A percentile compares a stretch with the other conserved stretches of the same genome.
Evolutionary conservation across 768 basidiomycete species (phyloP).

Genomic region (Pleurotus tuoliensis): DNA sequence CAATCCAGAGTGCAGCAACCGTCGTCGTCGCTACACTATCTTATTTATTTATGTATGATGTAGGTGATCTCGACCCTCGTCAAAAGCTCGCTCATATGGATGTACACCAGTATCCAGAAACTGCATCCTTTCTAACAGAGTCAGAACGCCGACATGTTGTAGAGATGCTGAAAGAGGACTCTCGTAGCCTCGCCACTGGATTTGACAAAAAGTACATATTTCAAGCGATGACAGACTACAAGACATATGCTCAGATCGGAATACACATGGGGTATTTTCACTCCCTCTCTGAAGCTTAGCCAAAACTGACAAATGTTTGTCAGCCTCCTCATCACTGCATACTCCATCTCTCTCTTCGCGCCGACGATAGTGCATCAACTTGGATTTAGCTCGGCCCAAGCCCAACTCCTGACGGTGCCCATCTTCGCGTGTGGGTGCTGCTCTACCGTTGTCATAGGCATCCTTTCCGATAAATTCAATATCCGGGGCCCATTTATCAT

Average conservation of each 20-base stretch:
- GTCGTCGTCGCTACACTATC: constrained; percentile 36
- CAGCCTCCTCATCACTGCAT: constrained; percentile 41
- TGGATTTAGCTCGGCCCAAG: constrained; percentile 45
- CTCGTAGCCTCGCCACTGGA: constrained; percentile 40
- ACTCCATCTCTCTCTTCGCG: constrained; percentile 41
- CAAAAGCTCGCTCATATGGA: not conserved
- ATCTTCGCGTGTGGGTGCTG: constrained; percentile 45
- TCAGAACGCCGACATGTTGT: constrained; percentile 36
- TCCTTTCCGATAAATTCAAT: constrained; percentile 37
- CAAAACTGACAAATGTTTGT: not conserved
- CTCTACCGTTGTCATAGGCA: constrained; percentile 36
- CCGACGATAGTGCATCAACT: constrained; percentile 46
- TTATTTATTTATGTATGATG: constrained; percentile 55
- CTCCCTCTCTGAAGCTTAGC: too few relatives aligned
- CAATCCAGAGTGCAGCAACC: constrained; percentile 18
- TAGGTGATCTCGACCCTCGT: constrained; percentile 17
- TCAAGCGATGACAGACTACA: constrained; percentile 46
- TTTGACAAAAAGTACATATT: constrained; percentile 41
- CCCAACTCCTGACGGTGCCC: constrained; percentile 49
- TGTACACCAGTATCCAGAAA: constrained; percentile 46
- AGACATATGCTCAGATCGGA: constrained; percentile 33
- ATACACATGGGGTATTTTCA: constrained; percentile 37
- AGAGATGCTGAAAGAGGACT: constrained; percentile 40
- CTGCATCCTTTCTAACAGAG: constrained; percentile 49
- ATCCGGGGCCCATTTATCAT: constrained; percentile 49